Conservation (phyloP, 108 stramenopile species). For the Skeletonema potamos region DNA sequence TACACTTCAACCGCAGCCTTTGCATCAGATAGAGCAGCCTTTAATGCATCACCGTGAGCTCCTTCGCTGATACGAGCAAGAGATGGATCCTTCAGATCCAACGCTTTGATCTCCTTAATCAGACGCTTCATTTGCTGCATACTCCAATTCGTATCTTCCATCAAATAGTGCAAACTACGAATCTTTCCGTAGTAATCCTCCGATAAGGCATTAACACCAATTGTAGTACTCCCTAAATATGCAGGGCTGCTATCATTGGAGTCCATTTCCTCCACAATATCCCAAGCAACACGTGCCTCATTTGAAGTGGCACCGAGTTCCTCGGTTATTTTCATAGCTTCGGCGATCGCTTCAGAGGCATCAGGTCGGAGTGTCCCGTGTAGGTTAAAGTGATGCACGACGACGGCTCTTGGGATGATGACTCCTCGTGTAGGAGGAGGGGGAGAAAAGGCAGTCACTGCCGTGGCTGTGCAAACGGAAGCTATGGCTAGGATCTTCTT, state of each 20-base stretch:
- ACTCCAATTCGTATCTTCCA: background rate
- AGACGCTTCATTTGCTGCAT: background rate
- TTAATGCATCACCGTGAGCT: background rate
- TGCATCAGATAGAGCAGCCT: background rate
- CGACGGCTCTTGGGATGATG: no score
- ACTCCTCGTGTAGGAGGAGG: no score
- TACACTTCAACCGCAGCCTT: background rate
- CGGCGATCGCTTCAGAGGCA: background rate
- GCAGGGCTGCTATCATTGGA: background rate
- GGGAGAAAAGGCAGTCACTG: no score
- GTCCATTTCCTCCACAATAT: no score
- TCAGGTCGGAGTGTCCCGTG: no score
- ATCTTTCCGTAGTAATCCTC: background rate
- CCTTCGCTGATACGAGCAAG: background rate
- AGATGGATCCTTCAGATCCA: background rate
- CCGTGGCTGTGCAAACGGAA: no score
- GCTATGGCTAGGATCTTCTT: no score
- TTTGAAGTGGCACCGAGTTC: background rate
- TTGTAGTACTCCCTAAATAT: no score
- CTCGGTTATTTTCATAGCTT: background rate
- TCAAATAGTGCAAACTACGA: background rate
- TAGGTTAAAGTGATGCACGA: no score
- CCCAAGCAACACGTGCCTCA: no score
- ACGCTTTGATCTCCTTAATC: background rate
- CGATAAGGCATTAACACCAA: background rate